phyloP scores from a whole-genome alignment of 257 asterid genomes.

The Primulina tabacum region DNA sequence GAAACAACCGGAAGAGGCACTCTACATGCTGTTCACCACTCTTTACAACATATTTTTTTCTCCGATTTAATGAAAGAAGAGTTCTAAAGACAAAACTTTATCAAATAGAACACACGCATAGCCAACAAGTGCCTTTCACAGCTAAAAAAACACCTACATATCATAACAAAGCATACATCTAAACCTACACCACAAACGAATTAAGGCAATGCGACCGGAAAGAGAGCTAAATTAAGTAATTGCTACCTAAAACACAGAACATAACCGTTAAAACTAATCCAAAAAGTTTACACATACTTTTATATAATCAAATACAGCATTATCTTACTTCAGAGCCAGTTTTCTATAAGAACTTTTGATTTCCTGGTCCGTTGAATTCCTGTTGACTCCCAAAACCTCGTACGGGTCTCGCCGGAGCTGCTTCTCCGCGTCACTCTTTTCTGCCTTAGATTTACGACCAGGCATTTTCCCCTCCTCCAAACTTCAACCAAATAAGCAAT shows the following conservation, averaged over 20 bases:
- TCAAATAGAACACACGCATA: not conserved
- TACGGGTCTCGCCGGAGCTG: conserved; percentile 86
- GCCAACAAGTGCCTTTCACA: not conserved
- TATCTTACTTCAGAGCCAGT: conserved; percentile 81
- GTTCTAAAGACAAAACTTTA: not conserved
- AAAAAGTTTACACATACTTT: not conserved
- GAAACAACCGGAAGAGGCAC: not conserved
- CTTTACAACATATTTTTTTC: not conserved
- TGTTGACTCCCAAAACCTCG: conserved; percentile 86
- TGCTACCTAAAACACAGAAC: not conserved
- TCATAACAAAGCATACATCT: not conserved
- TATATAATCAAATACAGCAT: conserved; percentile 7
- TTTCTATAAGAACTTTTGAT: conserved; percentile 83
- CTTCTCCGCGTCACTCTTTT: conserved; percentile 56
- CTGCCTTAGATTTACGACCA: conserved; percentile 67
- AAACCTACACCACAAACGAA: conserved; percentile 13
- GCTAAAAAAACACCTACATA: not conserved
- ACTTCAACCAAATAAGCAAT: conserved; percentile 19
- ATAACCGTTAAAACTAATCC: conserved; percentile 1
- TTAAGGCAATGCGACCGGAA: conserved; percentile 7
- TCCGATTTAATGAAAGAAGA: not conserved
- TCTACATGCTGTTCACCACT: not conserved
- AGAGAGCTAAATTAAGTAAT: conserved; percentile 2
- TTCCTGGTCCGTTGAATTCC: conserved; percentile 90
- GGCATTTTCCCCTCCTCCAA: conserved; percentile 51